Evolutionary conservation across 1,284 basidiomycete species (phyloP), one percentile per base, ranked within the genome.

Genomic region (Volvariella volvacea): DNA sequence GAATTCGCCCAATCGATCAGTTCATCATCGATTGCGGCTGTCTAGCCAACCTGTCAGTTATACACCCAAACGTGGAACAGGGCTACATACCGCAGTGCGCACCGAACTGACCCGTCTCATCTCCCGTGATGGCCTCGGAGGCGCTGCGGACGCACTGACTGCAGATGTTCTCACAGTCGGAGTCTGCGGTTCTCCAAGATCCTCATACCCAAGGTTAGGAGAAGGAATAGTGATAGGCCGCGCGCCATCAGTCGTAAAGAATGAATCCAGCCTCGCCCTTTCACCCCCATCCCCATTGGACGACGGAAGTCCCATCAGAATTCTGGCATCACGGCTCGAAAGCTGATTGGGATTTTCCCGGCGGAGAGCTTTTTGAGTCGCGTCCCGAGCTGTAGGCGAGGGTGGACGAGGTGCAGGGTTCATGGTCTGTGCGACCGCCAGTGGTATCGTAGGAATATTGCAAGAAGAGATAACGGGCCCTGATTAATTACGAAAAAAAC

Each of bases 401-500:
- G 95, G 96, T 1, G 96, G 95, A 9, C 95, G 77, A 9, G 95
- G 95, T 0, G 90, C 86, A 1, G 92, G 92, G 57, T 91, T 92
- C 88, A 98, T 91, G 6, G 93, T 83, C 67, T 98, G 94, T 1
- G 95, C 95, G 39, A 97, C 90, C 33, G 86, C 80, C 32, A 99
- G 76, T 2, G 93, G 91, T 49, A 99, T 98, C 1, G 94, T 99
- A 2, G 93, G 90, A 47, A 98, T 93, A 61, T 97, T 97, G 69
- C 92, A 94, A 1, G 92, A 96, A 4, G 94, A 97, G 19, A 97
- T 85, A 44, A 99, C 94, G 19, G 94, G 90, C 56, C 84, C 92
- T 92, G 55, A 15, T 36, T 25, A 42, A 31, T 21, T 19, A 20
- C 40, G 19, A 43, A 51, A 21, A 57, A 40, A 30, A n/a, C n/a